Evolutionary conservation across 192 early-diverging fungal species (phyloP), one percentile per base, ranked within the genome.

Genomic region (Gonapodya prolifera): DNA sequence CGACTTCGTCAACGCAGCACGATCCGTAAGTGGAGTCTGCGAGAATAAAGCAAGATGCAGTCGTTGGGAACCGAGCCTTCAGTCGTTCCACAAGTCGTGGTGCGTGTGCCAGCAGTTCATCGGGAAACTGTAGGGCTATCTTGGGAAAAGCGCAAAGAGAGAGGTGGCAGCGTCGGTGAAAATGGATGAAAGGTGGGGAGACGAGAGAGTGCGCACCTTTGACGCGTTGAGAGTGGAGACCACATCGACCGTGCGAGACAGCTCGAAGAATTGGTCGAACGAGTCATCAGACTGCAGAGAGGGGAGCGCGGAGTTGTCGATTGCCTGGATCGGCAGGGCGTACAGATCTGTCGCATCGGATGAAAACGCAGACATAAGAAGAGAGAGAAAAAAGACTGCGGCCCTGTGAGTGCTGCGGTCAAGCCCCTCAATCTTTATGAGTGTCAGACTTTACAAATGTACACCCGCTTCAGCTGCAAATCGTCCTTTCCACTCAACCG

Each of bases 1-100:
- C 96, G 0, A 99, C 92, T 79, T 96, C 94, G 81, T 99, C 98
- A 0, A 97, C 94, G 81, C 98, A 99, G 82, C 98, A 99, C 88
- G 88, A 89, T 79, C 97, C 97, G 79, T 94, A 97, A 18, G 96
- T 95, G 0, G 98, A 98, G 79, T 99, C 98, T 23, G 93, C 98
- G 34, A 99, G 82, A 31, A 98, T 86, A 81, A 90, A 97, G 45
- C 94, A 78, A 28, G 76, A 33, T 1, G 80, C 80, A n/a, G 75
- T 77, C 0, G 88, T 84, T 73, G 83, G 81, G 28, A 84, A 70
- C 34, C 84, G 79, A 75, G 45, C 45, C 45, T 61, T 61, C 8
- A 97, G 82, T 35, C 81, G 69, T 0, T 77, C 77, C 0, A 89
- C 87, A 0, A 98, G 89, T 16, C 84, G 76, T 0, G 90, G 88